These are phyloP conservation scores for Globisporangium uncinulatum DNA, from an alignment of 352 stramenopile genomes.

Conservation along the genomic window DNA sequence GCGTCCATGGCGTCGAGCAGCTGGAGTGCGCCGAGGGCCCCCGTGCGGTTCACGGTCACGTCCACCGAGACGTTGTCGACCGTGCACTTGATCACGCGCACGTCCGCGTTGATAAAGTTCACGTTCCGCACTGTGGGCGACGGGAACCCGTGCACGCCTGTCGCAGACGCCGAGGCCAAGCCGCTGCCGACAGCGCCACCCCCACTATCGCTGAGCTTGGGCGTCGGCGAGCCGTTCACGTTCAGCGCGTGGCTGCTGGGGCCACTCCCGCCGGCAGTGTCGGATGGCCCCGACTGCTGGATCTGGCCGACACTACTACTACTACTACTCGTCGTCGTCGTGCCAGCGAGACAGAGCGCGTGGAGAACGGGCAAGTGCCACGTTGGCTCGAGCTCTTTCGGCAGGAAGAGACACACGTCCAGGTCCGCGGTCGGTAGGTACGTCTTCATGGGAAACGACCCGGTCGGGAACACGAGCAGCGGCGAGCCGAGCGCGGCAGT, in stretches of 20 bases:
- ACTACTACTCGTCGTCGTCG: too few relatives aligned
- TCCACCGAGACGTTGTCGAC: constrained; percentile 89
- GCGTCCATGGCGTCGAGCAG: constrained; percentile 82
- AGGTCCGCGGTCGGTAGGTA: constrained; percentile 87
- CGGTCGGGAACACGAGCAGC: constrained; percentile 63
- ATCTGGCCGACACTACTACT: background rate
- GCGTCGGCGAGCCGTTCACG: constrained; percentile 20
- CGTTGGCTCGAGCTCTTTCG: constrained; percentile 68
- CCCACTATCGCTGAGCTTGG: constrained; percentile 2
- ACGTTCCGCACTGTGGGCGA: constrained; percentile 80
- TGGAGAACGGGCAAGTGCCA: constrained; percentile 87
- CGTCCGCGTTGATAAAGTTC: constrained; percentile 86
- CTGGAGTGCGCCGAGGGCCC: constrained; percentile 69
- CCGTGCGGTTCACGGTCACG: constrained; percentile 82
- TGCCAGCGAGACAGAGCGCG: constrained; percentile 67
- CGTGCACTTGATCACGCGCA: constrained; percentile 88
- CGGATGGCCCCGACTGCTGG: background rate
- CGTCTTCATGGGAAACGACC: constrained; percentile 88
- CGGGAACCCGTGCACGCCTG: constrained; percentile 2
- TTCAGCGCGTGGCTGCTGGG: background rate
- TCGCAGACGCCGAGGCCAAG: background rate
- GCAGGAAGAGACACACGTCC: constrained; percentile 78
- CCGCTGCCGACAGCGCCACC: background rate
- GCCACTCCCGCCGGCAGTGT: constrained; percentile 6
- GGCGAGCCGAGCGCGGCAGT: constrained; percentile 39